These are phyloP conservation scores for Puccinia brachypodii DNA, from an alignment of 1,284 basidiomycete genomes.

Conservation along the genomic window DNA sequence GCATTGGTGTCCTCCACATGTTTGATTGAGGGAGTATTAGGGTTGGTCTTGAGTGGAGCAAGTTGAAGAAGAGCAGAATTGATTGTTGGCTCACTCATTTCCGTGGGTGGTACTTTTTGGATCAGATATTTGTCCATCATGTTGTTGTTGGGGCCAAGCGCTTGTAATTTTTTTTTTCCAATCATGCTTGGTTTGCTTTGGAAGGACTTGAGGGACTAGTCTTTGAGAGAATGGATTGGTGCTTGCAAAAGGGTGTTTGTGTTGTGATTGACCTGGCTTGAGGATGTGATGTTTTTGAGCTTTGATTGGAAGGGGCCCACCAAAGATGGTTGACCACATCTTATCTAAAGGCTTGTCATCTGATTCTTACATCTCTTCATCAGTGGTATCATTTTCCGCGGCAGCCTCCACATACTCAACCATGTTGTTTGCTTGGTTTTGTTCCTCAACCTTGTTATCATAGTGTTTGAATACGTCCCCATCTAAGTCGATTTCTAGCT, in stretches of 20 bases:
- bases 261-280: neutral
- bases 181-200: neutral
- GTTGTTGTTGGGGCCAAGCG: constrained; percentile 9
- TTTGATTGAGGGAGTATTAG: neutral
- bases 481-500: neutral
- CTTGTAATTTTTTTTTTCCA: constrained; percentile 7
- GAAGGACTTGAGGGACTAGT: constrained; percentile 23
- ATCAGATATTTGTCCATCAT: constrained; percentile 16
- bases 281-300: neutral
- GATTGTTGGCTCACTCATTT: neutral
- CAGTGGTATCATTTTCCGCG: neutral
- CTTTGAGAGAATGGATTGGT: constrained; percentile 15
- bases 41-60: neutral
- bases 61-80: neutral
- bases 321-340: neutral
- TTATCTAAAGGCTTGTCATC: neutral
- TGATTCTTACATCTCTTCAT: neutral
- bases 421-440: neutral
- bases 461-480: neutral
- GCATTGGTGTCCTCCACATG: neutral
- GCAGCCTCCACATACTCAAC: constrained; percentile 2
- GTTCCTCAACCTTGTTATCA: neutral
- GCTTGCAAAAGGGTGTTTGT: constrained; percentile 10
- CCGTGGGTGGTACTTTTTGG: neutral
- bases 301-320: neutral